A percentile compares a stretch with the other conserved stretches of the same genome.
Conservation (phyloP, 148 eudicot genomes). For the Rhododendron ferrugineum region DNA sequence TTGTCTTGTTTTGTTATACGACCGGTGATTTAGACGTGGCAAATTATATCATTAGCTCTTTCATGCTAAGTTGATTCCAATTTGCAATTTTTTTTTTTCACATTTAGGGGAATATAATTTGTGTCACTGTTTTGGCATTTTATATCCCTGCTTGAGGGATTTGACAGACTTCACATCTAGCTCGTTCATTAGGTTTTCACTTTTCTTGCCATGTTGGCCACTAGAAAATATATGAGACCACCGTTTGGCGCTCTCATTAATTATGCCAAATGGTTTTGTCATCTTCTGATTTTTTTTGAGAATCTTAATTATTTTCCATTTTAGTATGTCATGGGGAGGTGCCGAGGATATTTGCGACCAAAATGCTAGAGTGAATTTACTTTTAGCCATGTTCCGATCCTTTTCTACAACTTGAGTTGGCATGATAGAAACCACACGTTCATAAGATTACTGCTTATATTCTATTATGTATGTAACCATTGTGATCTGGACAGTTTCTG, state of each 20-base stretch:
- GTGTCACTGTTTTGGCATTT: background rate
- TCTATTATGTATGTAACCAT: background rate
- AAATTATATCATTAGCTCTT: background rate
- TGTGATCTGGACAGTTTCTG: background rate
- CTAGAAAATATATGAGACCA: background rate
- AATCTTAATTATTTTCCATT: background rate
- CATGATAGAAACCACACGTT: background rate
- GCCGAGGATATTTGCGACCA: background rate
- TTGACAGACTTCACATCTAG: background rate
- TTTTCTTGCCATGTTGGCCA: too few relatives aligned
- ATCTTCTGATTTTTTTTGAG: background rate
- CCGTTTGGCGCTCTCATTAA: background rate
- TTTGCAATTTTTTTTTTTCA: background rate
- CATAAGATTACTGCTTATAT: background rate
- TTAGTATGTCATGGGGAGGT: background rate
- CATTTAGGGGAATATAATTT: background rate
- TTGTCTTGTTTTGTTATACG: background rate
- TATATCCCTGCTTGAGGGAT: background rate
- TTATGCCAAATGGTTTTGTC: background rate
- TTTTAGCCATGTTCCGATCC: background rate
- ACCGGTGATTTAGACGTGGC: background rate
- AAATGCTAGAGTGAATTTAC: background rate
- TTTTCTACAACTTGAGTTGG: background rate
- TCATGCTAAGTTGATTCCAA: conserved; percentile 1
- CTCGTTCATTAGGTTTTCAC: background rate